Conservation (phyloP, 108 stramenopile genomes). For the Skeletonema costatum region DNA sequence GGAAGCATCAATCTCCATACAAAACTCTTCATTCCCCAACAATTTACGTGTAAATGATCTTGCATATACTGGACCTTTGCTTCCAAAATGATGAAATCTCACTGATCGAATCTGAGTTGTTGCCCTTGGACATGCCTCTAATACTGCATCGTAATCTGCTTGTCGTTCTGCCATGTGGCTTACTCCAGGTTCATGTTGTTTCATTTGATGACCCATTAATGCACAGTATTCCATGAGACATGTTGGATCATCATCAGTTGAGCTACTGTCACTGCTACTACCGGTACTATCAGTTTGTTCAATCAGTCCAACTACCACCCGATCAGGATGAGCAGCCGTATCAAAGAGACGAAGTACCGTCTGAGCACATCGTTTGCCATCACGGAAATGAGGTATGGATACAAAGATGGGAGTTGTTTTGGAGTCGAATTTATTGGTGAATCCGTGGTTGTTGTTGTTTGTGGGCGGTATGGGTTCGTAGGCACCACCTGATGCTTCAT, state of each 20-base stretch:
- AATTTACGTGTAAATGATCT: conserved; percentile 73
- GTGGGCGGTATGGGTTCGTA: conserved; percentile 2
- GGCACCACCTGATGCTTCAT: background rate
- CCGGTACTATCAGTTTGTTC: conserved; percentile 67
- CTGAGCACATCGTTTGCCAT: conserved; percentile 73
- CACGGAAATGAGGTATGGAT: conserved; percentile 76
- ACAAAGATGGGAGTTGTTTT: conserved; percentile 60
- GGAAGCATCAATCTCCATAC: conserved; percentile 96
- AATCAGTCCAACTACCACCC: conserved; percentile 73
- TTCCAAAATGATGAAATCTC: conserved; percentile 55
- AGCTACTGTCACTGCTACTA: conserved; percentile 6
- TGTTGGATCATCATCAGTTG: conserved; percentile 22
- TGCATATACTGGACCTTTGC: conserved; percentile 83
- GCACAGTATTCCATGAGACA: conserved; percentile 51
- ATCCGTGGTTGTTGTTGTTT: background rate
- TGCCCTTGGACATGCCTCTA: conserved; percentile 28
- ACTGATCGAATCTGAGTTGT: conserved; percentile 64
- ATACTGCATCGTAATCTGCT: conserved; percentile 24
- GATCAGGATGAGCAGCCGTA: conserved; percentile 71
- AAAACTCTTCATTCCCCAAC: conserved; percentile 96
- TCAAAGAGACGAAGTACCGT: conserved; percentile 74
- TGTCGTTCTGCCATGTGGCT: conserved; percentile 34
- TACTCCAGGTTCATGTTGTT: conserved; percentile 10
- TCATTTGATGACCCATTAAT: conserved; percentile 33
- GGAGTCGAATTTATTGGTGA: background rate